Conservation (phyloP, 2,329 filamentous ascomycete species). For the Aspergillus tanneri region DNA sequence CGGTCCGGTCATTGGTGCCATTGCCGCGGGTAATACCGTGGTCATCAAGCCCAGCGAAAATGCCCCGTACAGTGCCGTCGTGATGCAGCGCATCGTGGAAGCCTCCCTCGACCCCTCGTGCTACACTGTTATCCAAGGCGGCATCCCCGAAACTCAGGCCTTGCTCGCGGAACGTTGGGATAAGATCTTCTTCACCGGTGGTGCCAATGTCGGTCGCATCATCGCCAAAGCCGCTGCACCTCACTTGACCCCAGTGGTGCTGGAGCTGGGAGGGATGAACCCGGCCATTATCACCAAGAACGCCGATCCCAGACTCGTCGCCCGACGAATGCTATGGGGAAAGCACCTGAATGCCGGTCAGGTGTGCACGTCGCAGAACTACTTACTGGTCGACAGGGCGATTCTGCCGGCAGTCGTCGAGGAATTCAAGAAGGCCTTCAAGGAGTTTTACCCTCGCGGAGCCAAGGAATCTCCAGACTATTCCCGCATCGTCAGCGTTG, state of each 20-base stretch:
- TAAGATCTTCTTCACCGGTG: conserved; percentile 97
- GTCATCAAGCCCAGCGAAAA: conserved; percentile 89
- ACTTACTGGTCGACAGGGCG: conserved; percentile 76
- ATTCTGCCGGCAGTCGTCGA: conserved; percentile 70
- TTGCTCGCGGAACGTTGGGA: conserved; percentile 90
- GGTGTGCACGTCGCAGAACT: conserved; percentile 91
- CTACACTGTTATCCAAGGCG: conserved; percentile 78
- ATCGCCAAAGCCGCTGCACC: conserved; percentile 86
- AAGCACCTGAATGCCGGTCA: conserved; percentile 87
- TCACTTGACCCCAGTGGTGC: conserved; percentile 78
- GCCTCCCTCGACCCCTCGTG: conserved; percentile 72
- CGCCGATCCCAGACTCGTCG: conserved; percentile 75
- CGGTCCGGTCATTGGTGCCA: conserved; percentile 80
- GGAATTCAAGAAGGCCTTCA: conserved; percentile 68
- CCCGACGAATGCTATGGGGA: conserved; percentile 81
- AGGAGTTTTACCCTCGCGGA: conserved; percentile 81
- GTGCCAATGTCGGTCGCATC: conserved; percentile 74
- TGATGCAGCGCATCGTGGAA: conserved; percentile 75
- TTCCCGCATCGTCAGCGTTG: conserved; percentile 74
- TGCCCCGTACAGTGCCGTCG: conserved; percentile 71
- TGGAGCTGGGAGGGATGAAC: conserved; percentile 90
- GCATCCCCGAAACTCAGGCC: conserved; percentile 73
- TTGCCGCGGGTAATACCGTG: conserved; percentile 86
- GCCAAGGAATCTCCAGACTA: conserved; percentile 75
- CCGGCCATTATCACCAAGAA: conserved; percentile 87